phyloP scores from a whole-genome alignment of 148 eudicot genomes.

The Agrostemma githago region DNA sequence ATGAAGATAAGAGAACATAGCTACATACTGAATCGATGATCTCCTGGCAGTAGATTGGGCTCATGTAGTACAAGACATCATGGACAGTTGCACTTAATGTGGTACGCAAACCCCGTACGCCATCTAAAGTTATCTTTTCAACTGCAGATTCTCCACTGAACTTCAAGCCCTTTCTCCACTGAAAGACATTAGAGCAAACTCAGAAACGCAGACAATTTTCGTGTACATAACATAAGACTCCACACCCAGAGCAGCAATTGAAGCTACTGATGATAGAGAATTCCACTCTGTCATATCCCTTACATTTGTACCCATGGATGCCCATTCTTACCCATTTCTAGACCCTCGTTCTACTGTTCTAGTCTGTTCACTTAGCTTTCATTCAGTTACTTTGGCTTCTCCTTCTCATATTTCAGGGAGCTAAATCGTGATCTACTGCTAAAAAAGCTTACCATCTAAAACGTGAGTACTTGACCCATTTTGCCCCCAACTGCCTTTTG shows the following conservation, averaged over 20 bases:
- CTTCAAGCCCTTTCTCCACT: conserved; percentile 96
- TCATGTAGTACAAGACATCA: conserved; percentile 97
- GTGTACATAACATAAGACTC: neutral
- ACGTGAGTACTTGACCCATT: neutral
- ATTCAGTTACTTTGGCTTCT: neutral
- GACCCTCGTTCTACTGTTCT: neutral
- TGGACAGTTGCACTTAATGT: conserved; percentile 93
- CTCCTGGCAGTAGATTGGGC: conserved; percentile 98
- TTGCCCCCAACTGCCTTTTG: neutral
- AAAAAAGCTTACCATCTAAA: neutral
- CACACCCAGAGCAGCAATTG: neutral
- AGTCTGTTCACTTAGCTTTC: neutral
- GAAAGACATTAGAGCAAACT: conserved; percentile 21
- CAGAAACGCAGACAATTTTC: neutral
- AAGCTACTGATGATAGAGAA: too few relatives aligned
- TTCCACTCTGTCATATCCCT: neutral
- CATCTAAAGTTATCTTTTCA: conserved; percentile 76
- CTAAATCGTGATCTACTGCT: neutral
- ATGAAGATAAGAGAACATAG: conserved; percentile 10
- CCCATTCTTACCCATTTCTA: neutral
- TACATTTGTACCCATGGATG: neutral
- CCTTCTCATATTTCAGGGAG: neutral
- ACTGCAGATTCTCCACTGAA: conserved; percentile 93
- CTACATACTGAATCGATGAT: conserved; percentile 77
- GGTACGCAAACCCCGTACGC: conserved; percentile 82